Evolutionary conservation across 2,329 filamentous ascomycete genomes (phyloP).

Genomic region (Sordariomycetes sp.): DNA sequence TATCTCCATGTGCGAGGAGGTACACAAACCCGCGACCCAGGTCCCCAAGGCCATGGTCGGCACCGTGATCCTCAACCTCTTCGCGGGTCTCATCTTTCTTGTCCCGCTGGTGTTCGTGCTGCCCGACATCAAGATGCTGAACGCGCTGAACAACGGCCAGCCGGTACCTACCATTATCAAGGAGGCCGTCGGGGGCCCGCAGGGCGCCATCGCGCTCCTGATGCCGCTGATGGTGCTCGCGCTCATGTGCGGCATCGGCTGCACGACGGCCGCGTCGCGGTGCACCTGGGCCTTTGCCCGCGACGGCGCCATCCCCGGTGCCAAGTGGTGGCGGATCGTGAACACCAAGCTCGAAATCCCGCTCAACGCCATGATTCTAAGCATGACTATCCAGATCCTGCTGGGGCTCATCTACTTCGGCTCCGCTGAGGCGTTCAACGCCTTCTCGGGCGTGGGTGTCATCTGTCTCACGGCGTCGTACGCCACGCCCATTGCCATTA

Average conservation of each 20-base stretch:
- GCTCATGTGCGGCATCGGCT: constrained; percentile 54
- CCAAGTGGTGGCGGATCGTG: constrained; percentile 45
- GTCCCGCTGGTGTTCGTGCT: constrained; percentile 58
- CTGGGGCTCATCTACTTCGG: constrained; percentile 59
- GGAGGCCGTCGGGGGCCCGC: constrained; percentile 44
- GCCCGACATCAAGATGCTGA: constrained; percentile 43
- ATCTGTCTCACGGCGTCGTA: constrained; percentile 59
- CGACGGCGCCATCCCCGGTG: constrained; percentile 56
- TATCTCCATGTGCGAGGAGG: constrained; percentile 67
- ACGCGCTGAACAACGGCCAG: constrained; percentile 40
- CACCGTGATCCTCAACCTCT: constrained; percentile 52
- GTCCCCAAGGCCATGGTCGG: constrained; percentile 62
- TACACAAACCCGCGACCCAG: constrained; percentile 49
- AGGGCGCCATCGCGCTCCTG: constrained; percentile 48
- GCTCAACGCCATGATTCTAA: constrained; percentile 60
- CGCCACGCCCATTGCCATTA: constrained; percentile 52
- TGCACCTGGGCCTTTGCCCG: constrained; percentile 59
- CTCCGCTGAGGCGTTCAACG: constrained; percentile 56
- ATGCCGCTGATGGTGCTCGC: constrained; percentile 53
- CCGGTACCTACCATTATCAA: constrained; percentile 53
- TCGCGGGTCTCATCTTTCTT: constrained; percentile 54
- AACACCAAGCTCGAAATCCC: constrained; percentile 51
- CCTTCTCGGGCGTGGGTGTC: constrained; percentile 57
- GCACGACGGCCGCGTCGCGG: constrained; percentile 55
- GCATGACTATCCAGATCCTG: constrained; percentile 48